These are phyloP conservation scores for Nepenthes gracilis DNA, from an alignment of 148 eudicot species.

Conservation along the genomic window DNA sequence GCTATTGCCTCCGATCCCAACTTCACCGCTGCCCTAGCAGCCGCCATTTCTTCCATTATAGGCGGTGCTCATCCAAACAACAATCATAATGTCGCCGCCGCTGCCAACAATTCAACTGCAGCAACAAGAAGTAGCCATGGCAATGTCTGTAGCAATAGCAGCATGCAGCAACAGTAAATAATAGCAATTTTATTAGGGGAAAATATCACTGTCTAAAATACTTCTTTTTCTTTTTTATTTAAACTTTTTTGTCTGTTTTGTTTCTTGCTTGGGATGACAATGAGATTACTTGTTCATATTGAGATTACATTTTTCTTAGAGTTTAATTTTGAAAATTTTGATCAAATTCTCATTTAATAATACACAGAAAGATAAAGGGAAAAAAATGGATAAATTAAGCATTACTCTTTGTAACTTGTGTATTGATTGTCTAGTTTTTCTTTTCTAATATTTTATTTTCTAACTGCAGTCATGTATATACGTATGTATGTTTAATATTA, in stretches of 20 bases:
- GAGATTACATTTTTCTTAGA: too few species aligned
- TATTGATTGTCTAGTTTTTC: too few species aligned
- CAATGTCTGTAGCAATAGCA: conserved; percentile 23
- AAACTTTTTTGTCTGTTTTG: too few species aligned
- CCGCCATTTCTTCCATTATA: conserved; percentile 70
- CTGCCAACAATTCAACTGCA: conserved; percentile 3
- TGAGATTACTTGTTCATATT: too few species aligned
- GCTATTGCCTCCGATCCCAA: conserved; percentile 81
- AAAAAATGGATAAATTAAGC: neutral
- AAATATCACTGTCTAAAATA: conserved; percentile 1
- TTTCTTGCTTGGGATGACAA: too few species aligned
- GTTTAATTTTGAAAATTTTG: conserved; percentile 14
- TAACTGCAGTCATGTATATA: too few species aligned
- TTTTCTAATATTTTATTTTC: too few species aligned
- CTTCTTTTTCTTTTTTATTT: too few species aligned
- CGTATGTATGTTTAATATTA: too few species aligned
- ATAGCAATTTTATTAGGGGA: conserved; percentile 14
- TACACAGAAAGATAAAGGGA: conserved; percentile 8
- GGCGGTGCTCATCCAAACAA: conserved; percentile 26
- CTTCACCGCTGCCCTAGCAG: conserved; percentile 86
- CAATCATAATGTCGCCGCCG: neutral
- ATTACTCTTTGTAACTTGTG: too few species aligned
- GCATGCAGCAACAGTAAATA: conserved; percentile 26
- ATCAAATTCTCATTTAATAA: conserved; percentile 6
- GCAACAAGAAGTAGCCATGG: conserved; percentile 8